Evolutionary conservation across 2,329 filamentous ascomycete genomes (phyloP), one percentile per base, ranked within the genome.

Genomic region (Taxawa tesnikishii): DNA sequence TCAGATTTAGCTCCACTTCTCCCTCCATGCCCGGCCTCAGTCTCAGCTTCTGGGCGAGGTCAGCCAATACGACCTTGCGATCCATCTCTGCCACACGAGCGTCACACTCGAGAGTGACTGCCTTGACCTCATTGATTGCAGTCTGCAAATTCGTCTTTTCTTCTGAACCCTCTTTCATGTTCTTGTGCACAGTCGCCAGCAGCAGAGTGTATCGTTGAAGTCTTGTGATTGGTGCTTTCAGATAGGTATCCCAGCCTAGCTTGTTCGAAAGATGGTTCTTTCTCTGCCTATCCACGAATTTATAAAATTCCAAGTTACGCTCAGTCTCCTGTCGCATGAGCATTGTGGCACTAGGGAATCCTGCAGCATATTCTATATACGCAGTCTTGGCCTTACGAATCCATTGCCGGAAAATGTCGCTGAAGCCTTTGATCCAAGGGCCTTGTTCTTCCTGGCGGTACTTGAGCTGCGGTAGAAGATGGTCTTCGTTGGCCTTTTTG

Each of bases 401-500:
- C 90, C 90, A 98, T 59, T 98, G 90, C 37, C 90, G 70, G 65
- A 98, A 96, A 30, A 98, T 83, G 49, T 96, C 90, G 51, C 87
- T 94, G 58, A 94, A 94, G 3, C 90, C 90, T 9, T 73, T 68
- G 37, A 98, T 79, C 76, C 85, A 98, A 0, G 90, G 90, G 0
- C 90, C 90, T 59, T 98, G 88, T 52, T 96, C 90, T 48, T 90
- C 82, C 54, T 98, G 90, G 15, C 90, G 76, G 53, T 96, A 98
- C 51, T 96, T 96, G 46, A 98, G 71, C 54, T 94, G 88, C 2
- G 88, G 81, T 15, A 98, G 63, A 13, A 98, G 70, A 53, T 90
- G 79, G 40, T 94, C 87, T 54, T 92, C 90, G 56, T 96, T 96
- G 45, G 87, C 84, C 43, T 79, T 75, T 50, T 88, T 82, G 21